These are phyloP conservation scores for Cinnamomum chago DNA, from an alignment of 164 flowering plant species.

Conservation along the genomic window DNA sequence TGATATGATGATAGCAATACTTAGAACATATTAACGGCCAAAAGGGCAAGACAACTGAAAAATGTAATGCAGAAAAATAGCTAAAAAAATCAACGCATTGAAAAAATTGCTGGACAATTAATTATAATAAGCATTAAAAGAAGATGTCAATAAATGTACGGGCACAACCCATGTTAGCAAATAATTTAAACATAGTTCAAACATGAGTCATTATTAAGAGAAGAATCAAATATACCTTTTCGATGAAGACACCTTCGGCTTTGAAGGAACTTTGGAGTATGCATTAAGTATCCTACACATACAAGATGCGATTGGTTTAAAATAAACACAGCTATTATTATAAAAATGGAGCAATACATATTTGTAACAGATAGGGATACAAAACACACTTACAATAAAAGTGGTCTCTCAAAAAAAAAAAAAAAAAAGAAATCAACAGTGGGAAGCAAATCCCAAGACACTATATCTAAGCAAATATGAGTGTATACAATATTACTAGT, in stretches of 20 bases:
- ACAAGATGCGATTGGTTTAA: conserved; percentile 5
- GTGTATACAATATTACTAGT: too few relatives aligned
- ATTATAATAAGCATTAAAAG: background rate
- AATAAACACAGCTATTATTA: background rate
- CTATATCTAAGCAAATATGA: background rate
- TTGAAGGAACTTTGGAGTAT: conserved; percentile 77
- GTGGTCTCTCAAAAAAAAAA: background rate
- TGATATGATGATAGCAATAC: background rate
- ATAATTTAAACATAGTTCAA: background rate
- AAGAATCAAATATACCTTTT: conserved; percentile 48
- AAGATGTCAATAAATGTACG: background rate
- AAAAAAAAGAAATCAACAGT: background rate
- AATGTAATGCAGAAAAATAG: background rate
- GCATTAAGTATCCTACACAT: conserved; percentile 75
- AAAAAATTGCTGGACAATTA: background rate
- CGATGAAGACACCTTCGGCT: conserved; percentile 49
- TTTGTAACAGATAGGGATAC: background rate
- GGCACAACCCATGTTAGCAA: background rate
- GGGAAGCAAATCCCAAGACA: background rate
- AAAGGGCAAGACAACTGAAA: background rate
- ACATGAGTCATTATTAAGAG: background rate
- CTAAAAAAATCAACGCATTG: background rate
- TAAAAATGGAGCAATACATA: too few relatives aligned
- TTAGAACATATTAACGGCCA: background rate
- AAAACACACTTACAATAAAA: background rate